These are phyloP conservation scores for Flueggea neowawraea DNA, from an alignment of 441 rosid genomes.

Conservation along the genomic window DNA sequence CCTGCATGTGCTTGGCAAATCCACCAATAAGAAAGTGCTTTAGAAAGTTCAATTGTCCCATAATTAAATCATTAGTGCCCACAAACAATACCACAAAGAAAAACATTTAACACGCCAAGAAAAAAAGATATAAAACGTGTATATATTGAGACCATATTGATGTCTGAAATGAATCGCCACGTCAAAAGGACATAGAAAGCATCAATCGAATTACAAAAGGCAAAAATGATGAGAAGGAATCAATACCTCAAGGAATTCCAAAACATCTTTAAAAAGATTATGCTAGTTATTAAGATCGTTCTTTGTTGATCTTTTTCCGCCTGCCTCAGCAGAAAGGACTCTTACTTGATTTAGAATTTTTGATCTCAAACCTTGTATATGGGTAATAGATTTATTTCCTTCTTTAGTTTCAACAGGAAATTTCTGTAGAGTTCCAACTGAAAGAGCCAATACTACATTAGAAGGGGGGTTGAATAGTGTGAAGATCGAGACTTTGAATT, in stretches of 20 bases:
- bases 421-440: conserved; percentile 65
- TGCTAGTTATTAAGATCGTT: conserved; percentile 87
- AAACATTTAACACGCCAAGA: not conserved
- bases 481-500: no score
- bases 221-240: not conserved
- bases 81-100: no score
- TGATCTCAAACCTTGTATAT: conserved; percentile 63
- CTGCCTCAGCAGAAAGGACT: conserved; percentile 82
- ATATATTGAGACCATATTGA: conserved; percentile 73
- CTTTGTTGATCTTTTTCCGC: conserved; percentile 92
- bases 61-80: not conserved
- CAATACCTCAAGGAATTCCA: conserved; percentile 86
- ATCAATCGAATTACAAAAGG: not conserved
- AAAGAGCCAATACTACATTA: no score
- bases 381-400: conserved; percentile 42
- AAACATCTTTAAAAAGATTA: conserved; percentile 72
- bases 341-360: conserved; percentile 73
- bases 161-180: conserved; percentile 41
- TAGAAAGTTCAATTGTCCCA: conserved; percentile 69
- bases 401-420: conserved; percentile 42
- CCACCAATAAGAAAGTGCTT: conserved; percentile 94
- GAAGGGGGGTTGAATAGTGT: no score
- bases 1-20: conserved; percentile 97
- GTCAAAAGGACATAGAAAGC: conserved; percentile 1
- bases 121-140: conserved; percentile 48